Conservation (phyloP, 768 basidiomycete genomes). For the Podaxis sp. region DNA sequence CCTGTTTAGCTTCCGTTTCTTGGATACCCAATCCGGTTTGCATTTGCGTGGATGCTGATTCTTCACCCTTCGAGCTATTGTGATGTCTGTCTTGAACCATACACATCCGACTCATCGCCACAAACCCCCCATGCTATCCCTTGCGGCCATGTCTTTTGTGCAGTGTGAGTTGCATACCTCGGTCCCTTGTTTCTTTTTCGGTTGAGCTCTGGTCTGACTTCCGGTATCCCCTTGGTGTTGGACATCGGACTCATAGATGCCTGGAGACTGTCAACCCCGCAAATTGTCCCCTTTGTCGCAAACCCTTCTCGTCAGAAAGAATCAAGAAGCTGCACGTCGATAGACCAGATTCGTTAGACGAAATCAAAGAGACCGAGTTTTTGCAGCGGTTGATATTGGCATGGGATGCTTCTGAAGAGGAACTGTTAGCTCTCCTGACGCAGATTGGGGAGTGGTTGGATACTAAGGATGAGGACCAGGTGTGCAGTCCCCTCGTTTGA, state of each 20-base stretch:
- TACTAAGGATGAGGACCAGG: constrained; percentile 37
- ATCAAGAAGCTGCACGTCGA: constrained; percentile 72
- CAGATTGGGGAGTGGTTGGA: constrained; percentile 56
- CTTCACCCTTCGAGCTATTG: constrained; percentile 71
- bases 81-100: constrained; percentile 73
- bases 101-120: constrained; percentile 48
- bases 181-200: not conserved
- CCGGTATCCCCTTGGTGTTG: not conserved
- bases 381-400: constrained; percentile 35
- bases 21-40: not conserved
- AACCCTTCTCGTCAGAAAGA: constrained; percentile 52
- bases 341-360: constrained; percentile 36
- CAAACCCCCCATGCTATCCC: constrained; percentile 69
- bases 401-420: constrained; percentile 40
- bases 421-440: constrained; percentile 35
- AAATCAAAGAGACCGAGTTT: constrained; percentile 35
- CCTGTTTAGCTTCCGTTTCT: not conserved
- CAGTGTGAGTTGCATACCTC: constrained; percentile 43
- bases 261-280: constrained; percentile 49
- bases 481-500: constrained; percentile 25
- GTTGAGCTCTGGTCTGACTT: not conserved
- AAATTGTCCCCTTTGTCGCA: constrained; percentile 68
- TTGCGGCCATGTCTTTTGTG: constrained; percentile 79
- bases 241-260: constrained; percentile 42
- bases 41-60: constrained; percentile 42